These are phyloP conservation scores for Phyllosticta ampelicida DNA, from an alignment of 2,329 filamentous ascomycete genomes.

Conservation along the genomic window DNA sequence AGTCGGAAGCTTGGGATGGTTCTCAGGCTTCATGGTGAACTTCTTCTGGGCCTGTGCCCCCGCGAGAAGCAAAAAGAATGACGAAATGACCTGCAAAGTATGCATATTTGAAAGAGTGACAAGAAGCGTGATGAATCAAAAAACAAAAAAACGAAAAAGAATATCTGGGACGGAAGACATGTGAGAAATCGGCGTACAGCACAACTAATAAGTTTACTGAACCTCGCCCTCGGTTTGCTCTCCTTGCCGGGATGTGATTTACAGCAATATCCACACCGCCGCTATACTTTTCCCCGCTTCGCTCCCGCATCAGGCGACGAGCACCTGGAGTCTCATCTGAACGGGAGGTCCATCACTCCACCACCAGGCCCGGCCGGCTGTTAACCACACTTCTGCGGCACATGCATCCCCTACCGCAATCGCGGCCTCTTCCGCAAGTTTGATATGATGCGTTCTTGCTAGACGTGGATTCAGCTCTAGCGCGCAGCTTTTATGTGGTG, in stretches of 20 bases:
- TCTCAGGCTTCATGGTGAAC: constrained; percentile 31
- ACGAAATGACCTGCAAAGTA: constrained; percentile 16
- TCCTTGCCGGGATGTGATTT: not conserved
- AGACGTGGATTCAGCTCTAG: not conserved
- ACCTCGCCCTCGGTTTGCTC: not conserved
- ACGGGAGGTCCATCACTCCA: not conserved
- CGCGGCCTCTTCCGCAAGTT: not conserved
- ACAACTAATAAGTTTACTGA: not conserved
- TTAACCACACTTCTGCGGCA: not conserved
- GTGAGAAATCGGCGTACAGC: not conserved
- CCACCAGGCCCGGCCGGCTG: not conserved
- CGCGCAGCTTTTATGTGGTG: not conserved
- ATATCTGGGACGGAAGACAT: not conserved
- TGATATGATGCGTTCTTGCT: not conserved
- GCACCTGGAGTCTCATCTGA: not conserved
- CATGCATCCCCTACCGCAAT: not conserved
- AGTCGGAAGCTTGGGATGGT: constrained; percentile 31
- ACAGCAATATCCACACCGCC: not conserved
- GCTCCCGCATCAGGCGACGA: not conserved
- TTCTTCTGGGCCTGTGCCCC: constrained; percentile 32
- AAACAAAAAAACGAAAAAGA: not conserved
- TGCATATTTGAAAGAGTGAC: not conserved
- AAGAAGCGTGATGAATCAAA: not conserved
- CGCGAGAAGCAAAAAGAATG: constrained; percentile 28
- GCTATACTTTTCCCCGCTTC: not conserved